Conservation (phyloP, 768 basidiomycete genomes). For the Strobilomyces echinocephalus region DNA sequence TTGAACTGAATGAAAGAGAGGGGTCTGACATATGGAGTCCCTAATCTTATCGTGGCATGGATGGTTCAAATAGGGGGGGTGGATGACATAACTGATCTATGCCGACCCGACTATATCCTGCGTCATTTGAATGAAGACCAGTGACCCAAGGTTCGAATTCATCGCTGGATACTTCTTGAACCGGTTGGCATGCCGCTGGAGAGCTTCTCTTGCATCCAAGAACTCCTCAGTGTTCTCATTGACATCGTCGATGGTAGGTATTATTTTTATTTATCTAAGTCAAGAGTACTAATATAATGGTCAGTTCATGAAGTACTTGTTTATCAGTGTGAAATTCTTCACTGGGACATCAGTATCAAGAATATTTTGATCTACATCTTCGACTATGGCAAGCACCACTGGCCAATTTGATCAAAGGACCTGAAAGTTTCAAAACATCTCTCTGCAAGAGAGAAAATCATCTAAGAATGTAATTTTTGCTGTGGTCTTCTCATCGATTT, state of each 20-base stretch:
- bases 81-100: background rate
- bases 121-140: background rate
- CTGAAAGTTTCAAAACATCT: background rate
- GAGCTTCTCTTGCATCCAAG: background rate
- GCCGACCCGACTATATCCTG: background rate
- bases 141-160: background rate
- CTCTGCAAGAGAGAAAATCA: background rate
- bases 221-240: background rate
- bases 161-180: background rate
- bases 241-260: background rate
- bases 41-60: background rate
- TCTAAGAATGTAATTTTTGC: background rate
- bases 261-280: background rate
- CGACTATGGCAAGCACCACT: background rate
- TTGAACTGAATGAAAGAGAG: background rate
- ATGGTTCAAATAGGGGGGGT: background rate
- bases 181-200: background rate
- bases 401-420: background rate
- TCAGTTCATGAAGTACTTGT: slow-evolving; percentile 1
- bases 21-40: background rate
- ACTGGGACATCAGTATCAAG: background rate
- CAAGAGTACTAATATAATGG: background rate
- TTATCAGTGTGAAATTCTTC: background rate
- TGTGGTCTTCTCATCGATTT: slow-evolving; percentile 3
- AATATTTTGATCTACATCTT: background rate